phyloP scores from a whole-genome alignment of 495 filamentous ascomycete genomes.

The Tuber borchii region DNA sequence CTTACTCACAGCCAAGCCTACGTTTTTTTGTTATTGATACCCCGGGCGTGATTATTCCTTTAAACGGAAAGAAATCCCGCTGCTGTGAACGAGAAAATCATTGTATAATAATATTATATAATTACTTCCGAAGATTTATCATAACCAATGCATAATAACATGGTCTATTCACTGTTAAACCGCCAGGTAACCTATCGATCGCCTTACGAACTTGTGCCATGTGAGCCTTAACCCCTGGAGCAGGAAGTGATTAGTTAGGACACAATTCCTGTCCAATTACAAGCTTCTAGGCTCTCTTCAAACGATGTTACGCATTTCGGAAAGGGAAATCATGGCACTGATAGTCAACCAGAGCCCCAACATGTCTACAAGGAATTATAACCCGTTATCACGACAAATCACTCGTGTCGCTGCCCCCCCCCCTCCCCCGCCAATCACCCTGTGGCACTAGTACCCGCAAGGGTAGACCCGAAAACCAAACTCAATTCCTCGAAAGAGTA shows the following conservation, averaged over 20 bases:
- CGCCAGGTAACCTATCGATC: no score
- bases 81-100: background rate
- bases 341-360: background rate
- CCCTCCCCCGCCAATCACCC: no score
- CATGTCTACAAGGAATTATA: background rate
- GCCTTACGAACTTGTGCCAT: background rate
- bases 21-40: no score
- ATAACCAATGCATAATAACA: background rate
- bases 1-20: no score
- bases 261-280: background rate
- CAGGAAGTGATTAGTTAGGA: background rate
- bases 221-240: background rate
- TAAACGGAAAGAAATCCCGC: no score
- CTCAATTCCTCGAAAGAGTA: no score
- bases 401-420: background rate
- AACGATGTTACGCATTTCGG: background rate
- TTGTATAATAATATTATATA: no score
- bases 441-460: no score
- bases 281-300: background rate
- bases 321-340: background rate
- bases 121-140: background rate
- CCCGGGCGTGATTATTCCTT: no score
- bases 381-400: background rate
- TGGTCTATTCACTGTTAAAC: no score
- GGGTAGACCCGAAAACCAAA: no score